A percentile compares a stretch with the other conserved stretches of the same genome.
phyloP scores from a whole-genome alignment of 352 stramenopile species.

The Globisporangium mamillatum region DNA sequence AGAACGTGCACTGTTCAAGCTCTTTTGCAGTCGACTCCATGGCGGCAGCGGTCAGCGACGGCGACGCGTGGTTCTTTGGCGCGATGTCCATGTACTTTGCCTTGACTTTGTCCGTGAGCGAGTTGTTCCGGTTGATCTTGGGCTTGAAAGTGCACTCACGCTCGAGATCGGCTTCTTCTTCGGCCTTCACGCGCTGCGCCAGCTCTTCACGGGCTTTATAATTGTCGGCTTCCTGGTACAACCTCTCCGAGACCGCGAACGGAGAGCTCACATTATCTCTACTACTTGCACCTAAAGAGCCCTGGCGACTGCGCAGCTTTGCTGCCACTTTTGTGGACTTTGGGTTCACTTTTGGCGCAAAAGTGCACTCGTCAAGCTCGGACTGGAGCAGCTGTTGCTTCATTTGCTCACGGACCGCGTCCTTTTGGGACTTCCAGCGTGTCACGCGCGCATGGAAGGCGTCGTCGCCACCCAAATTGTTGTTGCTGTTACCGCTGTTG shows the following conservation, averaged over 20 bases:
- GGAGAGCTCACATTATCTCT: constrained; percentile 22
- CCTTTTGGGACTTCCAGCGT: constrained; percentile 77
- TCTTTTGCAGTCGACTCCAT: constrained; percentile 62
- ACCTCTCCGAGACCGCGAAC: constrained; percentile 53
- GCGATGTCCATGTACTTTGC: constrained; percentile 71
- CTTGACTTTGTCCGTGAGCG: constrained; percentile 50
- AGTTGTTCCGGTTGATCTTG: constrained; percentile 46
- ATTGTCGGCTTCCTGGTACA: constrained; percentile 77
- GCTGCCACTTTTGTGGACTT: constrained; percentile 71
- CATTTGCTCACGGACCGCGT: constrained; percentile 71
- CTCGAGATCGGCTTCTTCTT: constrained; percentile 70
- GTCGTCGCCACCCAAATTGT: constrained; percentile 20
- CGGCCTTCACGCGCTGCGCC: constrained; percentile 51
- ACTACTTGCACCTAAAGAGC: constrained; percentile 1
- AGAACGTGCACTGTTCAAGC: constrained; percentile 74
- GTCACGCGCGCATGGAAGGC: constrained; percentile 74
- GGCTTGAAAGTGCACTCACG: constrained; percentile 76
- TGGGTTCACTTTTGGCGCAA: constrained; percentile 67
- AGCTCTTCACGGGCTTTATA: constrained; percentile 75
- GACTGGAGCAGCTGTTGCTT: constrained; percentile 75
- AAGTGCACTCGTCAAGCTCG: constrained; percentile 78
- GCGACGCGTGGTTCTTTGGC: constrained; percentile 25
- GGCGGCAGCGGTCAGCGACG: constrained; percentile 45
- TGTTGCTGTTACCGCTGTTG: constrained; percentile 19
- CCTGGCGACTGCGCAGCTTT: constrained; percentile 49